Evolutionary conservation across 805 yeast species (phyloP), one percentile per base, ranked within the genome.

Genomic region (Isabelozyma pseudorhagii): DNA sequence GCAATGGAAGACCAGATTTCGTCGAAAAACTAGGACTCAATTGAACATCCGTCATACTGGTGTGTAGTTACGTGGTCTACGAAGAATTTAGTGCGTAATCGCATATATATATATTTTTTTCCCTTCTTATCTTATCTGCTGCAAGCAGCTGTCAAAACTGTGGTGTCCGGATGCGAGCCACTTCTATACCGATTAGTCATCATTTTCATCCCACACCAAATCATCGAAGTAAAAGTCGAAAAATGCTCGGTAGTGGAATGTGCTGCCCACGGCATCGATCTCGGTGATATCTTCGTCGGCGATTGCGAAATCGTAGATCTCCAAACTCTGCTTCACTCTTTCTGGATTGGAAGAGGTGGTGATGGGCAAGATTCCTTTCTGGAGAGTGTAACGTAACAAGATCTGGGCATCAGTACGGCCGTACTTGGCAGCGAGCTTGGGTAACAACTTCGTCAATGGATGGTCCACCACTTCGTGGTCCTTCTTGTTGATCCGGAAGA

Each of bases 251-350:
- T 57, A 61, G 17, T 49, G 54, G 55, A 58, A 58, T 5, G 50
- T 52, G 13, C 53, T 42, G 21, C 74, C 74, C 10, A 53, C 56
- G 10, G 50, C 46, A 46, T 55, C 57, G 41, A 71, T 71, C 31
- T 51, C 41, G 21, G 50, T 52, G 9, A 66, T 56, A 44, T 87
- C 94, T 1, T 67, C 80, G 1, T 64, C 53, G 1, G 75, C 65
- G 49, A 88, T 68, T 54, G 78, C 71, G 54, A 87, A 84, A 29
- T 72, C 74, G 52, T 80, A 81, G 34, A 83, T 65, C 8, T 66
- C 69, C 53, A 74, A 59, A 34, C 67, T 62, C 45, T 70, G 74
- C 29, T 60, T 64, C 50, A 77, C 64, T 57, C 82, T 68, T 45
- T 63, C 67, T 25, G 58, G 66, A 46, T 75, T 77, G 5, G 72